Conservation (phyloP, 257 asterid species). For the Knoxia roxburghii region DNA sequence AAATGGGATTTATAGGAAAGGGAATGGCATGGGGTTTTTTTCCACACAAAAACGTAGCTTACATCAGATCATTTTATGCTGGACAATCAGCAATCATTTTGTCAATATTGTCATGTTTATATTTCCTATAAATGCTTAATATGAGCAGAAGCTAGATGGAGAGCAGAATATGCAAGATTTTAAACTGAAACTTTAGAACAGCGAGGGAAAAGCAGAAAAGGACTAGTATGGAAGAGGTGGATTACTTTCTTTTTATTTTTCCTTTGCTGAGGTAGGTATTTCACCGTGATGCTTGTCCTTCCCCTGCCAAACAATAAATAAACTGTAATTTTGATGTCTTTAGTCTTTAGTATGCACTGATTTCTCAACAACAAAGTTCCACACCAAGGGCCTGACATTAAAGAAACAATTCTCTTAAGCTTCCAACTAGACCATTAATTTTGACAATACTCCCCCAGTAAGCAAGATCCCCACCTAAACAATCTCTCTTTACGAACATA, state of each 20-base stretch:
- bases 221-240: conserved; percentile 71
- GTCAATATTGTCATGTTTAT: not conserved
- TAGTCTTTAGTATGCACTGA: not conserved
- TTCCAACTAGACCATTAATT: not conserved
- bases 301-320: conserved; percentile 53
- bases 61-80: not conserved
- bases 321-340: conserved; percentile 2
- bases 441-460: not conserved
- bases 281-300: conserved; percentile 84
- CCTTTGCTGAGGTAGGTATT: conserved; percentile 47
- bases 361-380: conserved; percentile 2
- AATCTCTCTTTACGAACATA: not conserved
- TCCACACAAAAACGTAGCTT: not conserved
- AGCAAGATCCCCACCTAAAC: not conserved
- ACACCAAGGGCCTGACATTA: not conserved
- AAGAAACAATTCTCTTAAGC: not conserved
- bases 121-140: not conserved
- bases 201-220: conserved; percentile 2
- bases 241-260: conserved; percentile 56
- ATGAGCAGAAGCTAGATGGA: not conserved
- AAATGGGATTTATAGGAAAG: not conserved
- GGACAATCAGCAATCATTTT: not conserved
- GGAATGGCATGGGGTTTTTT: conserved; percentile 4
- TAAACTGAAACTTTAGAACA: not conserved
- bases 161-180: not conserved